These are phyloP conservation scores for Saturnispora gosingensis DNA, from an alignment of 805 yeast genomes.

Conservation along the genomic window DNA sequence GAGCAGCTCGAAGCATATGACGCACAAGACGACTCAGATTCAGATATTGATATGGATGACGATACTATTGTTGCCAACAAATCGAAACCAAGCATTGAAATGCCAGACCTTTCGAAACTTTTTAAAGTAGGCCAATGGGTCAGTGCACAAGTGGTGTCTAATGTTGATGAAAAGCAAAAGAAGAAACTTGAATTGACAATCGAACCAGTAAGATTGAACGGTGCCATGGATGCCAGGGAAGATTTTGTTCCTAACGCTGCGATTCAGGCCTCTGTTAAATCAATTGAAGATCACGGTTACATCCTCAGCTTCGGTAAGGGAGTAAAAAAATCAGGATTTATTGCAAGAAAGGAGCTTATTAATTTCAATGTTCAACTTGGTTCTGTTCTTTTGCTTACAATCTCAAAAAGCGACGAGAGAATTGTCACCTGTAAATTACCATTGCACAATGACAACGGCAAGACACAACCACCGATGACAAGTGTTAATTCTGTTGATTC, in stretches of 20 bases:
- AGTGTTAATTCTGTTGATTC: constrained; percentile 69
- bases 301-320: constrained; percentile 59
- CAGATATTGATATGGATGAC: constrained; percentile 19
- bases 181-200: constrained; percentile 63
- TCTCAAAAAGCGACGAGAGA: constrained; percentile 45
- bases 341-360: constrained; percentile 58
- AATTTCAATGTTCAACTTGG: constrained; percentile 34
- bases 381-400: constrained; percentile 55
- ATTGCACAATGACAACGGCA: constrained; percentile 30
- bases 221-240: constrained; percentile 44
- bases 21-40: constrained; percentile 36
- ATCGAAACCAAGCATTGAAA: constrained; percentile 26
- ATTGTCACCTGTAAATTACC: constrained; percentile 49
- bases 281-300: constrained; percentile 89
- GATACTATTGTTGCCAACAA: constrained; percentile 22
- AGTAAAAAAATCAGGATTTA: constrained; percentile 52
- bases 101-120: constrained; percentile 46
- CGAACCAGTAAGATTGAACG: constrained; percentile 68
- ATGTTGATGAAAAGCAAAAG: constrained; percentile 32
- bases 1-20: constrained; percentile 47
- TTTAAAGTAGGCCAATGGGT: constrained; percentile 80
- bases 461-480: constrained; percentile 40
- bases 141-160: constrained; percentile 63
- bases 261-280: constrained; percentile 67
- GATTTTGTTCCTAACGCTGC: constrained; percentile 56